Percentiles rank a stretch among this genome's conserved stretches.
These are phyloP conservation scores for Silene noctiflora DNA, from an alignment of 179 eudicot species.

Conservation along the genomic window DNA sequence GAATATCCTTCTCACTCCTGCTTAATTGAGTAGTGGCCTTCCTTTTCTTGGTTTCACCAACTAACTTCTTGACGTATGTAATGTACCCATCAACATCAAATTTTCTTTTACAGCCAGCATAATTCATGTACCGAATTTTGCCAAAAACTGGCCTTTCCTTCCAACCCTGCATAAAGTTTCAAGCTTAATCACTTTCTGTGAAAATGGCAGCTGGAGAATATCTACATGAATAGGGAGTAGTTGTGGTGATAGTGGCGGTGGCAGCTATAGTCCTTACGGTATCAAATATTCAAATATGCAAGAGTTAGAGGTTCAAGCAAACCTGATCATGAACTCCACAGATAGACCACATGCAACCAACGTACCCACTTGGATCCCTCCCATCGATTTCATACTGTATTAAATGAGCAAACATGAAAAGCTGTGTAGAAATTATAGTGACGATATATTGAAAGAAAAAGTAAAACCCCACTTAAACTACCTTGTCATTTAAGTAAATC, in stretches of 20 bases:
- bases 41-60: slow-evolving; percentile 76
- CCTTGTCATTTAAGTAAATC: slow-evolving; percentile 91
- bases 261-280: too few species aligned
- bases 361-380: slow-evolving; percentile 94
- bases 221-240: background rate
- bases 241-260: background rate
- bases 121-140: slow-evolving; percentile 94
- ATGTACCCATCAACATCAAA: slow-evolving; percentile 87
- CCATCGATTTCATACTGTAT: slow-evolving; percentile 93
- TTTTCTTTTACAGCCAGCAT: slow-evolving; percentile 93
- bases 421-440: background rate
- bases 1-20: slow-evolving; percentile 16
- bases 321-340: slow-evolving; percentile 99
- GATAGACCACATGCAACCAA: slow-evolving; percentile 99
- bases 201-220: background rate
- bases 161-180: slow-evolving; percentile 65
- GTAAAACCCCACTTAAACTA: slow-evolving; percentile 13
- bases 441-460: background rate
- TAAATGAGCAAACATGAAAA: background rate
- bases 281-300: too few species aligned
- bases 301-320: background rate
- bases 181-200: background rate
- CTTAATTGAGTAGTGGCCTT: slow-evolving; percentile 48
- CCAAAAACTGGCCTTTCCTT: slow-evolving; percentile 84
- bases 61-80: slow-evolving; percentile 64